Percentiles rank a stretch among this genome's conserved stretches.
Conservation (phyloP, 495 filamentous ascomycete species). For the Pseudotulostoma volvatum region DNA sequence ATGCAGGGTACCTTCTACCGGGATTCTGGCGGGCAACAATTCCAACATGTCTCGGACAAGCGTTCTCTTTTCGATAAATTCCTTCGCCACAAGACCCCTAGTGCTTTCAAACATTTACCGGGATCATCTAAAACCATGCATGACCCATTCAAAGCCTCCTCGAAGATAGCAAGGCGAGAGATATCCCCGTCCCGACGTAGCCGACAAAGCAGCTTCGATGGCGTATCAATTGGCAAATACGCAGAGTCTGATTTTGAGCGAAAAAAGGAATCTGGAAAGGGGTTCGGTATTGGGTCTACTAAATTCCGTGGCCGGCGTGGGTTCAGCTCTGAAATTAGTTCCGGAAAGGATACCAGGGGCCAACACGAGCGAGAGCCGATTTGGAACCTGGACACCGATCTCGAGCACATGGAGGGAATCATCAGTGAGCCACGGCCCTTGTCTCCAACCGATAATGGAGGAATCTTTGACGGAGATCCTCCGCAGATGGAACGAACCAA, state of each 20-base stretch:
- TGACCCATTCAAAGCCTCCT: slow-evolving; percentile 19
- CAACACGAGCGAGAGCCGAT: slow-evolving; percentile 39
- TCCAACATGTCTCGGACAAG: slow-evolving; percentile 43
- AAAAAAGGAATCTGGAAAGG: slow-evolving; percentile 26
- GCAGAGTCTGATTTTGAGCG: slow-evolving; percentile 28
- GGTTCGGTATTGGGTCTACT: slow-evolving; percentile 16
- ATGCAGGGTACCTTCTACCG: slow-evolving; percentile 37
- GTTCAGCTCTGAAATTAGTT: slow-evolving; percentile 20
- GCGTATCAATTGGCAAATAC: slow-evolving; percentile 9
- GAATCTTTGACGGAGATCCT: slow-evolving; percentile 34
- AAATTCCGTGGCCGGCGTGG: slow-evolving; percentile 32
- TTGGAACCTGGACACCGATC: slow-evolving; percentile 74
- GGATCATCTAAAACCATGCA: slow-evolving; percentile 37
- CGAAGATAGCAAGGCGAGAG: slow-evolving; percentile 34
- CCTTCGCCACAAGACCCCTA: slow-evolving; percentile 34
- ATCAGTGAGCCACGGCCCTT: slow-evolving; percentile 39
- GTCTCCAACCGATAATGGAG: slow-evolving; percentile 21
- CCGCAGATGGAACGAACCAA: slow-evolving; percentile 26
- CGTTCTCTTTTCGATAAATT: slow-evolving; percentile 51
- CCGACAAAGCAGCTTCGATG: slow-evolving; percentile 30
- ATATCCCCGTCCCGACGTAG: slow-evolving; percentile 27
- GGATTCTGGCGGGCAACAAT: slow-evolving; percentile 37
- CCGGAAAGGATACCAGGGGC: slow-evolving; percentile 13
- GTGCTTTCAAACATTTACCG: slow-evolving; percentile 38
- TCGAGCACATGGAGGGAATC: slow-evolving; percentile 72